Conservation (phyloP, 371 early-diverging fungal species). For the Syncephalastrum sp. region DNA sequence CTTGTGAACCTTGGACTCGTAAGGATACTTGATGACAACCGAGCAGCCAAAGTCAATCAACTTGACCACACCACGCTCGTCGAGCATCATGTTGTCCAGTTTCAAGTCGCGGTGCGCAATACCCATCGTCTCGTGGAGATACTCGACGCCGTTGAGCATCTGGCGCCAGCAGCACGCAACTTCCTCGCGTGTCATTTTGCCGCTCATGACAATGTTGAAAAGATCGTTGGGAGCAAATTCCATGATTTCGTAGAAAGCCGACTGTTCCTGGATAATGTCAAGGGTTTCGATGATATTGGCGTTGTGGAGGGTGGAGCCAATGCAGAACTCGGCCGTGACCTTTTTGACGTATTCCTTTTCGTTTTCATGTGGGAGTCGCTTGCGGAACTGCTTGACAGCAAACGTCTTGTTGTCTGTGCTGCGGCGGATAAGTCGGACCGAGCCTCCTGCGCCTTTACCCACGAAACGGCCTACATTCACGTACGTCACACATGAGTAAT, state of each 20-base stretch:
- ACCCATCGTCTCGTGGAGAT: constrained; percentile 71
- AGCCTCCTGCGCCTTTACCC: constrained; percentile 69
- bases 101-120: constrained; percentile 88
- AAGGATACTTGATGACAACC: constrained; percentile 68
- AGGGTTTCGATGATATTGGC: constrained; percentile 80
- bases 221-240: constrained; percentile 78
- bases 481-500: constrained; percentile 5
- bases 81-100: constrained; percentile 78
- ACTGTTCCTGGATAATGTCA: constrained; percentile 70
- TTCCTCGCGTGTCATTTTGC: constrained; percentile 57
- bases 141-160: constrained; percentile 66
- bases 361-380: constrained; percentile 58
- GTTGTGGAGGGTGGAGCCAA: constrained; percentile 76
- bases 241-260: constrained; percentile 70
- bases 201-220: constrained; percentile 66
- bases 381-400: constrained; percentile 83
- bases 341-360: constrained; percentile 79
- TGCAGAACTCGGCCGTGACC: constrained; percentile 82
- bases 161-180: constrained; percentile 71
- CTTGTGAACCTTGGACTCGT: constrained; percentile 34
- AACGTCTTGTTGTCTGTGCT: constrained; percentile 55
- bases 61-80: constrained; percentile 71
- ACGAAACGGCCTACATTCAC: constrained; percentile 24
- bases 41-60: constrained; percentile 94
- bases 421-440: constrained; percentile 54